phyloP scores from a whole-genome alignment of 1,139 yeast genomes.

The Pichia sp. region DNA sequence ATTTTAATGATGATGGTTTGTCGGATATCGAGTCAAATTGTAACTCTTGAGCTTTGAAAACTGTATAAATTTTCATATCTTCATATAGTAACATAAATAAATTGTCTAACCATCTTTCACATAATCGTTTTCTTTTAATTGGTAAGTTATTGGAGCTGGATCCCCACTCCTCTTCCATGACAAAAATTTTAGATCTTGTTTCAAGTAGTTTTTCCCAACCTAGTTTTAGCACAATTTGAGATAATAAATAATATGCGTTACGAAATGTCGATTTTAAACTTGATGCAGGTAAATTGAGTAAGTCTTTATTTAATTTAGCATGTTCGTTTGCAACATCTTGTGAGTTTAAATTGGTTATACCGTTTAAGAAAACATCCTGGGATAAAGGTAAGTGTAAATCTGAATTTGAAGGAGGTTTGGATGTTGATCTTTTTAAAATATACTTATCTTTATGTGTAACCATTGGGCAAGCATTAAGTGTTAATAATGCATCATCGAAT shows the following conservation, averaged over 20 bases:
- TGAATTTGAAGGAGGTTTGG: constrained; percentile 32
- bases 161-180: constrained; percentile 54
- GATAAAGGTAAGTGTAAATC: constrained; percentile 53
- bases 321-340: constrained; percentile 47
- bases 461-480: constrained; percentile 58
- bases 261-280: constrained; percentile 53
- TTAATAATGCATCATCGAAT: constrained; percentile 50
- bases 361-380: constrained; percentile 47
- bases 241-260: constrained; percentile 47
- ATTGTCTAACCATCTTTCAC: constrained; percentile 61
- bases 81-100: constrained; percentile 54
- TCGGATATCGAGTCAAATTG: constrained; percentile 18
- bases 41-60: constrained; percentile 48
- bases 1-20: not conserved
- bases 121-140: constrained; percentile 40
- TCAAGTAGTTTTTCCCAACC: constrained; percentile 56
- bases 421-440: constrained; percentile 34
- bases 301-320: constrained; percentile 41
- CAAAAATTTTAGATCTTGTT: constrained; percentile 54
- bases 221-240: constrained; percentile 50
- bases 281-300: constrained; percentile 47
- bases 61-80: constrained; percentile 52
- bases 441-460: constrained; percentile 51
- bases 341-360: constrained; percentile 48
- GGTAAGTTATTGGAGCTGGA: not conserved